Percentiles rank a stretch among this genome's conserved stretches.
Conservation (phyloP, 1,284 basidiomycete species). For the Boletus subluridellus region DNA sequence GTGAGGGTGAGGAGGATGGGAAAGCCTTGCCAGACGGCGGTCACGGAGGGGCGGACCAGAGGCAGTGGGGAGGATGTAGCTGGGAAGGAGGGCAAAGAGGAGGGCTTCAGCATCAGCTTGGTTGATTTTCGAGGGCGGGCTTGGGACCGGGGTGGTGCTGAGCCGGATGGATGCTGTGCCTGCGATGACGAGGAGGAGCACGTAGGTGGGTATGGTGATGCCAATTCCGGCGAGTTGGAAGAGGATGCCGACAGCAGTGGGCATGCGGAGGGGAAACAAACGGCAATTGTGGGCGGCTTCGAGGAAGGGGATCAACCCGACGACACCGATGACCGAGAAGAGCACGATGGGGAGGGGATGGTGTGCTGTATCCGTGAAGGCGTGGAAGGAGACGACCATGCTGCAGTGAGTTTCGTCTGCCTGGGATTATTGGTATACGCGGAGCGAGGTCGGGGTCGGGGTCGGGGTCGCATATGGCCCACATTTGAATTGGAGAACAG, state of each 20-base stretch:
- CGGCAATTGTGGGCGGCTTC: constrained; percentile 16
- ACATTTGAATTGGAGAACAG: too few species aligned
- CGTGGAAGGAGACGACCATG: too few species aligned
- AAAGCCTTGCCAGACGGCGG: too few species aligned
- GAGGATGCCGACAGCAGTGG: constrained; percentile 15
- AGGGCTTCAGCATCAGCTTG: too few species aligned
- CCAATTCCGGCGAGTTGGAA: constrained; percentile 38
- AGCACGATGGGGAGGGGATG: constrained; percentile 1
- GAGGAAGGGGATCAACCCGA: too few species aligned
- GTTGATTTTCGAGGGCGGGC: too few species aligned
- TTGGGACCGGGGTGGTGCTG: background rate
- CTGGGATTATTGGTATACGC: too few species aligned
- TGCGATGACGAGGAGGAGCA: constrained; percentile 28
- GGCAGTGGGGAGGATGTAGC: background rate
- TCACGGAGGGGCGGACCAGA: constrained; percentile 3
- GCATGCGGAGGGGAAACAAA: constrained; percentile 13
- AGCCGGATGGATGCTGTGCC: constrained; percentile 9
- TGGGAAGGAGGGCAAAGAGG: too few species aligned
- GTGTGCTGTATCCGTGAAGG: too few species aligned
- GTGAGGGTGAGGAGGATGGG: constrained; percentile 32
- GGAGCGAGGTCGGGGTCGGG: too few species aligned
- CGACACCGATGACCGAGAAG: constrained; percentile 16
- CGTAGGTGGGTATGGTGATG: constrained; percentile 41
- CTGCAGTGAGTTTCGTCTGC: too few species aligned
- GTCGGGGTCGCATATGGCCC: too few species aligned